These are phyloP conservation scores for Platanthera zijinensis DNA, from an alignment of 106 monocot genomes.

Conservation along the genomic window DNA sequence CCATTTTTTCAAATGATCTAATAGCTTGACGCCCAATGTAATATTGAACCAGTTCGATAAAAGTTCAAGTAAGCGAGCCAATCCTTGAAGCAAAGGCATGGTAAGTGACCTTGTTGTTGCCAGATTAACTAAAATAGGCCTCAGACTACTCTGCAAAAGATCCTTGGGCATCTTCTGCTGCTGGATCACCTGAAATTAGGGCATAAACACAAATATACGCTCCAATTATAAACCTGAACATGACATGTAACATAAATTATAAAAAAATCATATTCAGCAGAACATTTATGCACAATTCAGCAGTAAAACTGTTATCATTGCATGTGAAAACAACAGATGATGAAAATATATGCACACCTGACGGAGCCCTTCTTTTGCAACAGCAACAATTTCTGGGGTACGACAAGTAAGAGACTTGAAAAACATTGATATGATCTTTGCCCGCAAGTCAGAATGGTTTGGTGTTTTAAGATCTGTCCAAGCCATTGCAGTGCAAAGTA, in stretches of 20 bases:
- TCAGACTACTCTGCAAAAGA: conserved; percentile 87
- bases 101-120: conserved; percentile 87
- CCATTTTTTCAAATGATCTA: conserved; percentile 99
- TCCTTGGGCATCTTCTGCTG: conserved; percentile 99
- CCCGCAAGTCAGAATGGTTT: conserved; percentile 66
- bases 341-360: conserved; percentile 37
- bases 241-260: not conserved
- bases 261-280: not conserved
- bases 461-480: conserved; percentile 89
- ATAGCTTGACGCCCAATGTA: conserved; percentile 78
- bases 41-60: conserved; percentile 98
- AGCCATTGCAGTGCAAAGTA: conserved; percentile 98
- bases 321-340: not conserved
- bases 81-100: conserved; percentile 96
- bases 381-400: conserved; percentile 89
- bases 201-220: not conserved
- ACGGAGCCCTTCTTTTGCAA: conserved; percentile 97
- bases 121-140: conserved; percentile 90
- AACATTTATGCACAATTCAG: not conserved
- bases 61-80: conserved; percentile 94
- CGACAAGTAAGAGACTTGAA: conserved; percentile 96
- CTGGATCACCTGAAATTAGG: conserved; percentile 70
- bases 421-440: conserved; percentile 97
- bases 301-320: not conserved
- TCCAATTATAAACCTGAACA: not conserved